Percentiles rank a stretch among this genome's conserved stretches.
Conservation (phyloP, 306 rosid genomes). For the Oxytropis ochrocephala region DNA sequence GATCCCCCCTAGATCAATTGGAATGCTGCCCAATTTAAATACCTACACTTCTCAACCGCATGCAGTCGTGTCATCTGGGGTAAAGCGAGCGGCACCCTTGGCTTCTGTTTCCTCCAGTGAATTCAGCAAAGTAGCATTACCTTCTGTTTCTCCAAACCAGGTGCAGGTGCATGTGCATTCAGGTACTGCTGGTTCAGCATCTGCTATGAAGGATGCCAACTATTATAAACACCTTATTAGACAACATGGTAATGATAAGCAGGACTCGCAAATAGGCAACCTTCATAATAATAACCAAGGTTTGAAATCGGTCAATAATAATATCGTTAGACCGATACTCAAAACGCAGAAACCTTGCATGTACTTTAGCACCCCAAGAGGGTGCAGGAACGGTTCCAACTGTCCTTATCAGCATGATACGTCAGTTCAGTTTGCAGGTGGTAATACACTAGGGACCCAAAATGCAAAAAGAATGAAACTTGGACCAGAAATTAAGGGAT, state of each 20-base stretch:
- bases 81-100: slow-evolving; percentile 12
- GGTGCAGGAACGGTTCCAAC: slow-evolving; percentile 53
- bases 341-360: slow-evolving; percentile 51
- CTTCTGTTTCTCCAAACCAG: slow-evolving; percentile 12
- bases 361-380: slow-evolving; percentile 48
- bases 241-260: slow-evolving; percentile 55
- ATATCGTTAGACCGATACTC: slow-evolving; percentile 26
- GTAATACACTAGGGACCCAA: slow-evolving; percentile 16
- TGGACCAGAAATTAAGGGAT: slow-evolving; percentile 27
- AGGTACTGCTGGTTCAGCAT: background rate
- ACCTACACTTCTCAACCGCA: slow-evolving; percentile 17
- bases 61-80: background rate
- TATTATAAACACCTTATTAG: slow-evolving; percentile 61
- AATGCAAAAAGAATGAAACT: slow-evolving; percentile 53
- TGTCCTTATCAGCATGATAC: slow-evolving; percentile 52
- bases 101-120: slow-evolving; percentile 11
- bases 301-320: slow-evolving; percentile 30
- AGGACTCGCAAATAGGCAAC: slow-evolving; percentile 37
- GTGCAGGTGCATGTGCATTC: background rate
- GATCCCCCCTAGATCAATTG: slow-evolving; percentile 13
- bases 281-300: slow-evolving; percentile 27
- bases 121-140: background rate
- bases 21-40: slow-evolving; percentile 1
- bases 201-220: slow-evolving; percentile 40
- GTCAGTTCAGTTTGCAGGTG: slow-evolving; percentile 19